phyloP scores from a whole-genome alignment of 345 rosid genomes.

The Eucalyptus grandis region DNA sequence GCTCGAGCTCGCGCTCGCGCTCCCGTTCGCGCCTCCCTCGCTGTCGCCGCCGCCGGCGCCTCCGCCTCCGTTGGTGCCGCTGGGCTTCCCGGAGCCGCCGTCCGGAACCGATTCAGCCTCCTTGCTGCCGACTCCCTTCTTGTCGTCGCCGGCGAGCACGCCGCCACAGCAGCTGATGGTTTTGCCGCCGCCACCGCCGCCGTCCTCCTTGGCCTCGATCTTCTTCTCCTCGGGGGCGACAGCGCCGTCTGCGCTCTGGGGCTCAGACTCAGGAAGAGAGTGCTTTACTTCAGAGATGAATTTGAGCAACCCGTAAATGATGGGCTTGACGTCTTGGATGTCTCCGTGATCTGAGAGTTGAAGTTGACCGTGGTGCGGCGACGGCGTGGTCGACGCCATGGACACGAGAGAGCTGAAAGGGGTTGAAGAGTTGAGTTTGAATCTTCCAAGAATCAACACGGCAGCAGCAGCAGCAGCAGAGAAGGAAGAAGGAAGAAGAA shows the following conservation, averaged over 20 bases:
- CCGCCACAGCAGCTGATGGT: not conserved
- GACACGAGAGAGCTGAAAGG: not conserved
- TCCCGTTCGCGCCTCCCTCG: not conserved
- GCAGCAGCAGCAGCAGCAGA: not conserved
- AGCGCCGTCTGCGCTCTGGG: not conserved
- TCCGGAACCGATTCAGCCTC: rapidly evolving
- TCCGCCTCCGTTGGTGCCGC: not conserved
- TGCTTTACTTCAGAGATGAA: not conserved
- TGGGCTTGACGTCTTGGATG: rapidly evolving
- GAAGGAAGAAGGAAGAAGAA: not conserved
- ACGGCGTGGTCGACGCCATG: not conserved
- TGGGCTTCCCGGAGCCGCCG: not conserved
- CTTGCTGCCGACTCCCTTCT: not conserved
- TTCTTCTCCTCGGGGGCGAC: rapidly evolving
- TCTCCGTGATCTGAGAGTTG: rapidly evolving
- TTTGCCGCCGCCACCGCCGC: rapidly evolving
- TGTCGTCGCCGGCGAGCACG: not conserved
- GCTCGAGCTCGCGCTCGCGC: not conserved
- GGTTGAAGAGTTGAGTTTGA: not conserved
- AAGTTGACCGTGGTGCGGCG: rapidly evolving
- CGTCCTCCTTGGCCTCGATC: not conserved
- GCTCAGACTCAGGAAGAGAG: not conserved
- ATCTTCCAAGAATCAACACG: not conserved
- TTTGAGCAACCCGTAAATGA: rapidly evolving
- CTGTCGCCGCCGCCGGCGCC: not conserved